Conservation (phyloP, 305 asterid species). For the Striga hermonthica region DNA sequence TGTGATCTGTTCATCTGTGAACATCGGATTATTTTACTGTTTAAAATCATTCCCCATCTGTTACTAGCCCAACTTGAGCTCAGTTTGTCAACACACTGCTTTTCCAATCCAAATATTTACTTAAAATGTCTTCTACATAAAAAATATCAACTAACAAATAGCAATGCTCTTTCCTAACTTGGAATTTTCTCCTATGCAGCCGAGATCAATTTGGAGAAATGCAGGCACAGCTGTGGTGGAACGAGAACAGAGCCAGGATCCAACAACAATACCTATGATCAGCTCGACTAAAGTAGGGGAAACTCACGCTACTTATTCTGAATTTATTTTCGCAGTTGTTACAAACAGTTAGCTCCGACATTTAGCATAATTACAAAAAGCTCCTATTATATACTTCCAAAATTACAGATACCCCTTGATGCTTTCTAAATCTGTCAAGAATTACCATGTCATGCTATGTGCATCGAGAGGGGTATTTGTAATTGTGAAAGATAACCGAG, state of each 20-base stretch:
- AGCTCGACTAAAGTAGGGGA: conserved; percentile 22
- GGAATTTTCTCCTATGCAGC: conserved; percentile 44
- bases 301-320: conserved; percentile 13
- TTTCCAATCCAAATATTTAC: background rate
- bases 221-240: conserved; percentile 95
- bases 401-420: background rate
- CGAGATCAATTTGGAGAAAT: conserved; percentile 86
- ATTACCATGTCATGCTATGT: background rate
- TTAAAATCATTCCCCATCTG: background rate
- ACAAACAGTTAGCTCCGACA: conserved; percentile 3
- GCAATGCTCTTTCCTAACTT: conserved; percentile 30
- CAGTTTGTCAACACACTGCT: background rate
- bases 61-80: background rate
- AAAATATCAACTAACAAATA: background rate
- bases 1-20: no score
- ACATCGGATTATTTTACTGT: background rate
- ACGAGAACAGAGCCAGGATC: conserved; percentile 75
- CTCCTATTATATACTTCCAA: background rate
- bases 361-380: conserved; percentile 4
- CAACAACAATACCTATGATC: conserved; percentile 75
- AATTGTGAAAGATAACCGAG: background rate
- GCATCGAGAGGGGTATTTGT: background rate
- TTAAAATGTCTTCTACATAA: no score
- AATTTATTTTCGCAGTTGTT: conserved; percentile 6
- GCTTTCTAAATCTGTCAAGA: background rate